Conservation (phyloP, 1,284 basidiomycete species). For the Papiliotrema terrestris region DNA sequence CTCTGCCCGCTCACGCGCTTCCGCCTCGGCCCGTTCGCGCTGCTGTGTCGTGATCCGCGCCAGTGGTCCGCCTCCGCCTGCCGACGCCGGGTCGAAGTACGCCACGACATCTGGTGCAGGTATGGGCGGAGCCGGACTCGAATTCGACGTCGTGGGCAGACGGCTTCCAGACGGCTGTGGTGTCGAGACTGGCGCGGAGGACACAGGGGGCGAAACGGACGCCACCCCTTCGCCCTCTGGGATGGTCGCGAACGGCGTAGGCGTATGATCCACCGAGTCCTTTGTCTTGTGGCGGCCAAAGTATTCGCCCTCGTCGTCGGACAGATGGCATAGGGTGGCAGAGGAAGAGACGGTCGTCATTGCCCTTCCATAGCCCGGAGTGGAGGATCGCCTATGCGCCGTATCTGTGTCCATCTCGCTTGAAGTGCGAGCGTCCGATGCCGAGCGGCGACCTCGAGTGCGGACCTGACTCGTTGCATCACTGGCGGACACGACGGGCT, state of each 20-base stretch:
- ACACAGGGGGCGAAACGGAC: no score
- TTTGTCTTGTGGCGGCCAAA: not conserved
- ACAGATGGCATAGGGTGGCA: not conserved
- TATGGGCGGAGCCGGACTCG: not conserved
- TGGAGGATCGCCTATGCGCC: no score
- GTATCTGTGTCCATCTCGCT: no score
- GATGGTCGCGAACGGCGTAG: not conserved
- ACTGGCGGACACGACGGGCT: no score
- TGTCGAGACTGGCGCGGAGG: no score
- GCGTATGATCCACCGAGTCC: not conserved
- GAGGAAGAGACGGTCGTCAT: conserved; percentile 1
- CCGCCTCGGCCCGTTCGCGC: conserved; percentile 19
- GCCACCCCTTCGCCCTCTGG: no score
- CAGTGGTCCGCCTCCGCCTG: conserved; percentile 36
- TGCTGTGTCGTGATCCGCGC: conserved; percentile 32
- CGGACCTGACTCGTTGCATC: no score
- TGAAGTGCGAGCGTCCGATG: no score
- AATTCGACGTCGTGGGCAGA: not conserved
- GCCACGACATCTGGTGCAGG: conserved; percentile 25
- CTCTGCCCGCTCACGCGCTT: conserved; percentile 14
- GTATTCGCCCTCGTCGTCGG: not conserved
- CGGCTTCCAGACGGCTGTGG: no score
- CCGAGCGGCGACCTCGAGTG: no score
- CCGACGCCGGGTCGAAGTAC: conserved; percentile 34
- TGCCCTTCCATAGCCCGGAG: not conserved